Base-by-base conservation (phyloP, 2,329 filamentous ascomycete genomes). In the Huntiella savannae region DNA sequence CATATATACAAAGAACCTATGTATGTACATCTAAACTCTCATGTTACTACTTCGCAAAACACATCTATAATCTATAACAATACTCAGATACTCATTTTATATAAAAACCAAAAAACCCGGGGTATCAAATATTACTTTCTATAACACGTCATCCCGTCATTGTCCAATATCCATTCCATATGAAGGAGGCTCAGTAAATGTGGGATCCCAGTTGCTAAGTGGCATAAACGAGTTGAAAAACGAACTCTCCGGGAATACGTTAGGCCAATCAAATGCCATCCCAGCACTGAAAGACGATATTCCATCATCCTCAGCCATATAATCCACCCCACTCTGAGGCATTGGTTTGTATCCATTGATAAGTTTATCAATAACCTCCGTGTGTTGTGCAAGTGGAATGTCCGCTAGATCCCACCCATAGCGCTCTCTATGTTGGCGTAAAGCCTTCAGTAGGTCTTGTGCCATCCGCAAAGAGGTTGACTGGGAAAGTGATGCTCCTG, bases 331-430 rank as follows among this genome's bases (percentile, higher is more conserved):
- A 19, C 16, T 16, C 22, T 13, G n/a, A n/a, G 35, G 17, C 19
- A 19, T 41, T 34, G 47, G 43, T 10, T 49, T 49, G 13, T 33
- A 40, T 32, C 47, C 43, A 22, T 49, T 49, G 7, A 61, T 50
- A 2, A 67, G 54, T 52, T 63, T 69, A 28, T 70, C 64, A 0
- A 71, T 58, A 10, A 70, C 54, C 8, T 69, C 66, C 4, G 59
- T 56, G 50, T 69, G 65, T 41, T 70, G 65, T 0, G 61, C 59
- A 1, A 73, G 54, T 49, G 68, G 71, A 4, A 68, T 60, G 41
- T 71, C 67, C 0, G 61, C 68, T 1, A 73, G 55, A 49, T 73
- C 69, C 69, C 70, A 73, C 0, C 53, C 57, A 38, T 55, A 57
- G 4, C 57, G 54, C 13, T 63, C 56, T 2, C 60, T 61, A 39